Conservation (phyloP, 306 rosid species). For the Geum urbanum region DNA sequence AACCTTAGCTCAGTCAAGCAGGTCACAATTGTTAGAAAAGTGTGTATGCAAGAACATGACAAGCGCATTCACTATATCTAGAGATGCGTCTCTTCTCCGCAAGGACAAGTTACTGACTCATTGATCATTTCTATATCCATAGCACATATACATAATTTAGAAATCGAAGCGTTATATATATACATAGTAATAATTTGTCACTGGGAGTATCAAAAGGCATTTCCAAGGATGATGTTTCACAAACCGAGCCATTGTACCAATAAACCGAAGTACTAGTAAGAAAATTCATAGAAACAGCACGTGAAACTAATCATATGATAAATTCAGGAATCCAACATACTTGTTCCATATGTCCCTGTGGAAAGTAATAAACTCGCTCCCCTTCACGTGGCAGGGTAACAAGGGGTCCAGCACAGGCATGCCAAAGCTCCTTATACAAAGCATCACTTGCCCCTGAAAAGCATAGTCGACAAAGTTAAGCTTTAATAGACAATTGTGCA, state of each 20-base stretch:
- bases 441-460: conserved; percentile 59
- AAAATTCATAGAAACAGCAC: background rate
- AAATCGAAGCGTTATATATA: too few species aligned
- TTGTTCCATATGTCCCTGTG: conserved; percentile 99
- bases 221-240: background rate
- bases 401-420: conserved; percentile 99
- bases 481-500: too few species aligned
- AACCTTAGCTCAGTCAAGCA: background rate
- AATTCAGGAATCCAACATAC: conserved; percentile 29
- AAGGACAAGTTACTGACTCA: background rate
- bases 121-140: background rate
- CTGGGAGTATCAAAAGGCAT: background rate
- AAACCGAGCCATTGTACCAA: background rate
- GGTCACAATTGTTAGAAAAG: background rate
- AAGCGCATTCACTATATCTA: too few species aligned
- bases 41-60: background rate
- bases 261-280: background rate
- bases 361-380: conserved; percentile 91
- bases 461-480: conserved; percentile 18
- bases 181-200: background rate
- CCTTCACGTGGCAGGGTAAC: conserved; percentile 89
- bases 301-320: background rate
- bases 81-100: background rate
- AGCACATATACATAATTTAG: background rate
- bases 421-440: conserved; percentile 92